These are phyloP conservation scores for Yarrowia sp. DNA, from an alignment of 805 yeast genomes.

Conservation along the genomic window DNA sequence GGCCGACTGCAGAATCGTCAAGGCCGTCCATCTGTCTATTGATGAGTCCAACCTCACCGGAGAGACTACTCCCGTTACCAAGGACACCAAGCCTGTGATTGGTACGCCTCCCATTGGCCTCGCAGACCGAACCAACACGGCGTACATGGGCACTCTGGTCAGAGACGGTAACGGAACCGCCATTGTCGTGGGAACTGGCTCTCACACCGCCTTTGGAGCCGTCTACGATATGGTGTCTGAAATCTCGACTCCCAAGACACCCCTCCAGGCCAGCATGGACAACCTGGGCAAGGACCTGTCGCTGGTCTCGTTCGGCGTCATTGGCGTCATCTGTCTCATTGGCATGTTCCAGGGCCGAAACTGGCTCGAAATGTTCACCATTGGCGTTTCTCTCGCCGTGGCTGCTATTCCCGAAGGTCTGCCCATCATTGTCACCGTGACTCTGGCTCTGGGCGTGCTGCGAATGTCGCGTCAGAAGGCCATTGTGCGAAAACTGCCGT, in stretches of 20 bases:
- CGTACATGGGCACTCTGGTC: slow-evolving; percentile 96
- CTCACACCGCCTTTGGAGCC: slow-evolving; percentile 86
- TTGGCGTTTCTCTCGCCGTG: slow-evolving; percentile 94
- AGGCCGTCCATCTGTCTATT: slow-evolving; percentile 73
- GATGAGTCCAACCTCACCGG: slow-evolving; percentile 97
- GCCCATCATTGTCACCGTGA: slow-evolving; percentile 96
- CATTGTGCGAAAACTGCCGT: slow-evolving; percentile 87
- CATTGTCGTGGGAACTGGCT: slow-evolving; percentile 85
- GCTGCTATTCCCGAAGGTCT: slow-evolving; percentile 99
- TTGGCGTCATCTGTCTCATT: slow-evolving; percentile 85
- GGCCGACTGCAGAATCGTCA: slow-evolving; percentile 82
- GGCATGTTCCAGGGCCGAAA: slow-evolving; percentile 90
- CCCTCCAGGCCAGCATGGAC: slow-evolving; percentile 93
- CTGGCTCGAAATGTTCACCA: slow-evolving; percentile 97
- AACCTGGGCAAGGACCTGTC: slow-evolving; percentile 89
- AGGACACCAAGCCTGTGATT: slow-evolving; percentile 45
- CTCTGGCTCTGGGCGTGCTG: slow-evolving; percentile 91
- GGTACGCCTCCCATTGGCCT: slow-evolving; percentile 44
- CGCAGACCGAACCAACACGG: slow-evolving; percentile 71
- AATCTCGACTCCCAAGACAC: slow-evolving; percentile 97
- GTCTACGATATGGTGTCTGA: slow-evolving; percentile 94
- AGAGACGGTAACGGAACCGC: slow-evolving; percentile 96
- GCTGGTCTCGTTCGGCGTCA: slow-evolving; percentile 74
- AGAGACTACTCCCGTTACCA: slow-evolving; percentile 83
- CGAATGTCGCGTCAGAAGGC: slow-evolving; percentile 95